Evolutionary conservation across 2,329 filamentous ascomycete genomes (phyloP).

Genomic region (Allantophomopsis lycopodina): DNA sequence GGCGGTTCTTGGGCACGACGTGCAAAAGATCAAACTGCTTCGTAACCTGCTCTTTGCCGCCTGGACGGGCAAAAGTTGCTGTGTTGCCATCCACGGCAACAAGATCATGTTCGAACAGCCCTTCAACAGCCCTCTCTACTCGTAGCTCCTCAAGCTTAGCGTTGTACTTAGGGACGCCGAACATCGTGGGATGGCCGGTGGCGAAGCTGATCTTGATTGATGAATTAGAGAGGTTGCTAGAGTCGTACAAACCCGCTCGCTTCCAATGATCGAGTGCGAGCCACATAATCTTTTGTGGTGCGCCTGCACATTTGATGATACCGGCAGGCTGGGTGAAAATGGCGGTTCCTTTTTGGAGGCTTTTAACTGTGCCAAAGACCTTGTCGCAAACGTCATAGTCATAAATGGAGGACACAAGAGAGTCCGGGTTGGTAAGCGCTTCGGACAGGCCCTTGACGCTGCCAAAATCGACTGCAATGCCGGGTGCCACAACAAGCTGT

Average conservation of each 20-base stretch:
- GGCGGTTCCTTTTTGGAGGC: constrained; percentile 32
- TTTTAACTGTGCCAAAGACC: constrained; percentile 32
- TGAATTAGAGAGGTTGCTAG: constrained; percentile 22
- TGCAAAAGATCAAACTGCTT: constrained; percentile 40
- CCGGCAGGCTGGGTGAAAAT: constrained; percentile 47
- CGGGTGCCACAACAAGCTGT: constrained; percentile 48
- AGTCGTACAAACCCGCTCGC: constrained; percentile 32
- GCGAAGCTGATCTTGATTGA: constrained; percentile 38
- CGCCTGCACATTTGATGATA: constrained; percentile 45
- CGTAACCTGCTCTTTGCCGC: constrained; percentile 28
- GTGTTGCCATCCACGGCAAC: constrained; percentile 35
- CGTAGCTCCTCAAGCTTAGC: constrained; percentile 37
- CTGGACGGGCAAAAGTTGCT: constrained; percentile 32
- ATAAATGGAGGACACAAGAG: constrained; percentile 41
- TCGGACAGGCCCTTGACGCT: constrained; percentile 41
- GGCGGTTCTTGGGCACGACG: constrained; percentile 43
- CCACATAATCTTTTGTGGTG: constrained; percentile 50
- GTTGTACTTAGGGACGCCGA: constrained; percentile 46
- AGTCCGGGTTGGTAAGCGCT: constrained; percentile 31
- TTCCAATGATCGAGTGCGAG: constrained; percentile 46
- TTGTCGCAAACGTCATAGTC: constrained; percentile 40
- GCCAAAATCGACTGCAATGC: constrained; percentile 34
- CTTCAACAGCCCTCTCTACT: constrained; percentile 38
- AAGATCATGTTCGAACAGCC: constrained; percentile 43
- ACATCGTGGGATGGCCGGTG: constrained; percentile 41